phyloP scores from a whole-genome alignment of 768 basidiomycete genomes.

The Boletus rubroflammeus region DNA sequence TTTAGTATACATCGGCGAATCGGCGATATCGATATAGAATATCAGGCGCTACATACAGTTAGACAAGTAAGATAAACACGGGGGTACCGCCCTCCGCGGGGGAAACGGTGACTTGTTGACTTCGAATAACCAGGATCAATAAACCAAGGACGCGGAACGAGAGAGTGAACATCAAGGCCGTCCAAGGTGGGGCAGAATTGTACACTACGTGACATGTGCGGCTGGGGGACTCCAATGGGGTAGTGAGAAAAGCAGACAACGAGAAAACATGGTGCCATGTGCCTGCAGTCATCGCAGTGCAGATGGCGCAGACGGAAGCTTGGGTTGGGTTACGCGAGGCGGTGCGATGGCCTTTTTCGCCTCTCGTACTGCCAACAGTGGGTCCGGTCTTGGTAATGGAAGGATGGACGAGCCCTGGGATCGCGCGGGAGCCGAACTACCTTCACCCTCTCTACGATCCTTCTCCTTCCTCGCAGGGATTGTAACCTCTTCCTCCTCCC shows the following conservation, averaged over 20 bases:
- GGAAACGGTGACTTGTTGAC: too few relatives aligned
- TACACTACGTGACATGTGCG: background rate
- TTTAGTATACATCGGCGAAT: too few relatives aligned
- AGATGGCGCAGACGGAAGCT: background rate
- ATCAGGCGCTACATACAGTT: background rate
- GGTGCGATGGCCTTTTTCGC: constrained; percentile 20
- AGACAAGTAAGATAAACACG: background rate
- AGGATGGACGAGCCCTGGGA: background rate
- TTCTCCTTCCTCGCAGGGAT: constrained; percentile 11
- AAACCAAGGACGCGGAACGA: too few relatives aligned
- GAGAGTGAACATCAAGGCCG: background rate
- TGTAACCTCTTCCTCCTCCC: constrained; percentile 19
- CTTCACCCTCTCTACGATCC: constrained; percentile 11
- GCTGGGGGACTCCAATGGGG: background rate
- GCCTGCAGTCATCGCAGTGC: constrained; percentile 2
- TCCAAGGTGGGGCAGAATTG: background rate
- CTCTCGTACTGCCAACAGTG: constrained; percentile 12
- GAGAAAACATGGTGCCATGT: background rate
- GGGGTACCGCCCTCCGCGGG: background rate
- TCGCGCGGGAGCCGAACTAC: background rate
- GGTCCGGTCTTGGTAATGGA: constrained; percentile 22
- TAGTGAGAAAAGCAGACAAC: background rate
- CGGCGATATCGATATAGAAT: too few relatives aligned
- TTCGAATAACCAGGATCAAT: background rate
- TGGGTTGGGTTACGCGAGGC: constrained; percentile 6